phyloP scores from a whole-genome alignment of 768 basidiomycete species.

The Cyclocybe cylindracea region DNA sequence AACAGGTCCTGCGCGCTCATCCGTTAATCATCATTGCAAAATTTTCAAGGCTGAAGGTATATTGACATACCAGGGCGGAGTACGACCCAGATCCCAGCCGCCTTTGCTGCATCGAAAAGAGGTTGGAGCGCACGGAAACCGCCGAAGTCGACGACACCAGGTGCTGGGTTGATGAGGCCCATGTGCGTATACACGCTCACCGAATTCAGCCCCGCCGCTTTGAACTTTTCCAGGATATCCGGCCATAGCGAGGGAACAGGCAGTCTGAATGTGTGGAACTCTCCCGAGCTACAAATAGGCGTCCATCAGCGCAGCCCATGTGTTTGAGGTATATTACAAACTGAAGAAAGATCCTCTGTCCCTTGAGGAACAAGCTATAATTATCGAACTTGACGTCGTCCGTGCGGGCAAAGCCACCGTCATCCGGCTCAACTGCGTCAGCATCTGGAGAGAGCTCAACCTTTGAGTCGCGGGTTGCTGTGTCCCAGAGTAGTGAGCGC shows the following conservation, averaged over 20 bases:
- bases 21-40: neutral
- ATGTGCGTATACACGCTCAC: constrained; percentile 81
- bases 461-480: neutral
- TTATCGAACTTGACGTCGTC: constrained; percentile 58
- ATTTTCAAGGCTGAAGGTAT: neutral
- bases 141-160: constrained; percentile 71
- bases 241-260: constrained; percentile 81
- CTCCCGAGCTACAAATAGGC: constrained; percentile 60
- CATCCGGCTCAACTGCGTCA: neutral
- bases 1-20: constrained; percentile 35
- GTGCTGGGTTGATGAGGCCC: constrained; percentile 76
- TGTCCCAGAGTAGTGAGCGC: constrained; percentile 3
- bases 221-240: constrained; percentile 79
- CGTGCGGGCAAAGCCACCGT: constrained; percentile 21
- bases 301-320: neutral
- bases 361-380: constrained; percentile 68
- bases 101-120: constrained; percentile 72
- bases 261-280: constrained; percentile 82
- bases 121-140: constrained; percentile 70
- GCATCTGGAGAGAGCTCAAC: neutral
- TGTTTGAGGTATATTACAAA: constrained; percentile 32
- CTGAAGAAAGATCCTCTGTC: constrained; percentile 75
- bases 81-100: constrained; percentile 76
- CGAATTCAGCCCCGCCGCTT: constrained; percentile 79
- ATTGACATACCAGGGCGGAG: constrained; percentile 63